Base-by-base conservation (phyloP, 2,329 filamentous ascomycete genomes). In the Exophiala aquamarina region DNA sequence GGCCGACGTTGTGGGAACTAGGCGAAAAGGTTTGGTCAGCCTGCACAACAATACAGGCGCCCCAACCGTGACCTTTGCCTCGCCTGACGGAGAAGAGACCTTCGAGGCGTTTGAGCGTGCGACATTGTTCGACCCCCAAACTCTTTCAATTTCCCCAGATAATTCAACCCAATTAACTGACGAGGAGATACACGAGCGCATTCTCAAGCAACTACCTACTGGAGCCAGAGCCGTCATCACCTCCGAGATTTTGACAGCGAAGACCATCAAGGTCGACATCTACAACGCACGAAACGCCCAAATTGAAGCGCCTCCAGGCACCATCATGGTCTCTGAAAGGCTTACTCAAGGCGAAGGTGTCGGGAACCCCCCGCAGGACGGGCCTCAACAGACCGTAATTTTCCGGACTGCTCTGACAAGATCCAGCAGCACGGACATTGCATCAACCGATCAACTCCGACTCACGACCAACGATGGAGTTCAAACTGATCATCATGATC, bases 1-100 rank as follows among this genome's bases (percentile, higher is more conserved):
- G 46, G 71, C 71, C 20, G 71, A 74, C 52, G 71, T 74, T 37
- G 64, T 74, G 14, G 69, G 67, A n/a, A 69, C 67, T 4, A 49
- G 54, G 35, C 46, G 51, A 34, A 49, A 56, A 43, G 29, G 65
- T 65, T 47, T 63, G 63, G 39, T 61, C 66, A 32, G 62, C 62
- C 34, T 65, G 63, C 41, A 38, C 5, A 51, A 57, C 18, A 44
- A 51, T 34, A 69, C 67, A 35, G 73, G 79, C 39, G 79, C 70
- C 28, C 61, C 74, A 68, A 52, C 77, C 77, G 54, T 83, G 79
- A 74, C 74, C 8, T 73, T 73, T 41, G 56, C 70, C 39, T 63
- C 65, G 35, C 63, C 69, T 4, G 63, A 63, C 3, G 61, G 54
- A 2, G 62, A 63, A 9, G 64, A 72, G 34, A 65, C 66, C 18